Conservation (phyloP, 306 rosid genomes). For the Rosa persica region DNA sequence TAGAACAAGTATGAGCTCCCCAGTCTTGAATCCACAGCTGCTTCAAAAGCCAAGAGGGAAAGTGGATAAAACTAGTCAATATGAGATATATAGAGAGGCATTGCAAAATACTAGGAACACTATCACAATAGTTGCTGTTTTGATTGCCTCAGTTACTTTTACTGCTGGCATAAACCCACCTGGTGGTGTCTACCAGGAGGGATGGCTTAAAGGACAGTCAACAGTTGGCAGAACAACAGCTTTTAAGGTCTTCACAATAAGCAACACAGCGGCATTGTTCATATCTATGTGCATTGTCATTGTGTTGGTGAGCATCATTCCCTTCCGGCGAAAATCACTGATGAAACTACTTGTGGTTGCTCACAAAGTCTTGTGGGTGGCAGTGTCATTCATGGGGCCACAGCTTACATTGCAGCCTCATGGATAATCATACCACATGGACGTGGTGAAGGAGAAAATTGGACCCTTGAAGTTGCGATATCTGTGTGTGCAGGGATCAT, state of each 20-base stretch:
- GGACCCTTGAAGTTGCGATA: slow-evolving; percentile 41
- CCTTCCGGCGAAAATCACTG: slow-evolving; percentile 52
- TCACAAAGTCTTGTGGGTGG: slow-evolving; percentile 72
- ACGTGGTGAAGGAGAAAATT: slow-evolving; percentile 25
- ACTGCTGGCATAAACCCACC: slow-evolving; percentile 77
- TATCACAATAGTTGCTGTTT: slow-evolving; percentile 51
- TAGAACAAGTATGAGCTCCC: slow-evolving; percentile 1
- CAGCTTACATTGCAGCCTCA: slow-evolving; percentile 55
- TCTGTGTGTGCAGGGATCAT: slow-evolving; percentile 52
- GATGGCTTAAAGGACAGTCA: slow-evolving; percentile 50
- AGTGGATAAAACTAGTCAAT: slow-evolving; percentile 16
- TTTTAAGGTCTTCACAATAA: slow-evolving; percentile 64
- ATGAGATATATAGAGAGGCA: slow-evolving; percentile 56
- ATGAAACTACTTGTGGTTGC: slow-evolving; percentile 44
- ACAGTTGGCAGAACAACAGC: slow-evolving; percentile 44
- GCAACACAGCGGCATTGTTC: slow-evolving; percentile 67
- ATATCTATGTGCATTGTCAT: slow-evolving; percentile 57
- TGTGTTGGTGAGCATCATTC: slow-evolving; percentile 70
- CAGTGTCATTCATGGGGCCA: slow-evolving; percentile 65
- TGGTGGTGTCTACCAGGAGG: slow-evolving; percentile 61
- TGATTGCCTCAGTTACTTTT: slow-evolving; percentile 77
- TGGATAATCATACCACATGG: slow-evolving; percentile 56
- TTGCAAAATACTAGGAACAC: slow-evolving; percentile 73
- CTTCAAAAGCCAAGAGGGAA: slow-evolving; percentile 19
- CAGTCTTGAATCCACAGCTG: not conserved